Percentiles rank a stretch among this genome's conserved stretches.
Conservation (phyloP, 2,329 filamentous ascomycete genomes). For the Xylariaceae sp. region DNA sequence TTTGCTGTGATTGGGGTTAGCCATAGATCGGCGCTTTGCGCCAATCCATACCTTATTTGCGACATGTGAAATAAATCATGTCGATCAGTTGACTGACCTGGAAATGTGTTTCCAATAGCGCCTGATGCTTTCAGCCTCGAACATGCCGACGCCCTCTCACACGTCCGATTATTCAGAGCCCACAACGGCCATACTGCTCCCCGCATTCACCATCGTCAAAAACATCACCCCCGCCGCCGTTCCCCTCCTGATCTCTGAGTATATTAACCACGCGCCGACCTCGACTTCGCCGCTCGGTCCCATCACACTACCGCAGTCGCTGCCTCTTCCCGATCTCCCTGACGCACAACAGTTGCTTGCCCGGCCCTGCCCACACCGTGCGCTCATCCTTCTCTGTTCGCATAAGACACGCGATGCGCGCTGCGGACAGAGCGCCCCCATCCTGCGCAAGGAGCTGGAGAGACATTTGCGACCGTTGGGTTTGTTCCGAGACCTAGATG, state of each 20-base stretch:
- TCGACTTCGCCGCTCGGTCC: constrained; percentile 58
- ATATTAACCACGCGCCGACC: constrained; percentile 68
- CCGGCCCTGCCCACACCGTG: constrained; percentile 72
- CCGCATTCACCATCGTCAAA: constrained; percentile 76
- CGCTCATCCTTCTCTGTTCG: constrained; percentile 87
- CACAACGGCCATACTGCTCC: constrained; percentile 77
- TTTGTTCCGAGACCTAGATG: constrained; percentile 79
- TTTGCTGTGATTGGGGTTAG: neutral
- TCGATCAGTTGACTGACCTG: constrained; percentile 2
- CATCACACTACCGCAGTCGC: constrained; percentile 35
- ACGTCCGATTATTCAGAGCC: constrained; percentile 58
- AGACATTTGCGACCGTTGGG: constrained; percentile 80
- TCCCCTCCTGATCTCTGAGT: constrained; percentile 62
- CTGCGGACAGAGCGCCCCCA: constrained; percentile 87
- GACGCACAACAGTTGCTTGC: constrained; percentile 34
- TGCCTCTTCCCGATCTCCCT: constrained; percentile 27
- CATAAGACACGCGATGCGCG: constrained; percentile 91
- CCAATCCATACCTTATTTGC: neutral
- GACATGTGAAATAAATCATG: neutral
- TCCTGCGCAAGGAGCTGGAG: constrained; percentile 84
- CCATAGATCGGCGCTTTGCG: neutral
- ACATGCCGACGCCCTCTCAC: constrained; percentile 75
- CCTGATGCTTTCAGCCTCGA: constrained; percentile 86
- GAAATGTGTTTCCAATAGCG: constrained; percentile 43
- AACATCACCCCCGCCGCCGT: constrained; percentile 74